Conservation (phyloP, 2,329 filamentous ascomycete genomes). For the Dendryphion nanum region DNA sequence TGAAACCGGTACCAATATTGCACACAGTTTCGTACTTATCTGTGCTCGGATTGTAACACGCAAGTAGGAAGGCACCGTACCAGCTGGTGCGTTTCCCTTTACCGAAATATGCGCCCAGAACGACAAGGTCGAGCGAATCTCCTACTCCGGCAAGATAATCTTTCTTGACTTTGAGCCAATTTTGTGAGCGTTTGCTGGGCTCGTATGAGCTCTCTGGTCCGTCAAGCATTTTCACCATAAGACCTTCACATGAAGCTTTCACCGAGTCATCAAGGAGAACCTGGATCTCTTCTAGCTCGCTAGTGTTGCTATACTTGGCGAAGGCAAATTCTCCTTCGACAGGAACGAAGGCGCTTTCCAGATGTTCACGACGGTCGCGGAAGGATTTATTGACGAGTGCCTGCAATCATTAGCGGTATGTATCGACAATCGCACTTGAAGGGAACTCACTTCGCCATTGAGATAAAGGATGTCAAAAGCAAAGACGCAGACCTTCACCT, state of each 20-base stretch:
- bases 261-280: conserved; percentile 89
- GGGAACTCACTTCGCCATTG: conserved; percentile 69
- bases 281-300: conserved; percentile 91
- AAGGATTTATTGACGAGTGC: conserved; percentile 83
- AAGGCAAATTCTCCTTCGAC: conserved; percentile 90
- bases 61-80: conserved; percentile 92
- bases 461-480: conserved; percentile 93
- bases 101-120: conserved; percentile 90
- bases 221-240: conserved; percentile 99
- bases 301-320: conserved; percentile 81
- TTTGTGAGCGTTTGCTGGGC: conserved; percentile 91
- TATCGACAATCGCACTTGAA: background rate
- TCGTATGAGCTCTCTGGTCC: conserved; percentile 91
- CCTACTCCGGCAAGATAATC: conserved; percentile 93
- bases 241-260: conserved; percentile 91
- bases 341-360: conserved; percentile 70
- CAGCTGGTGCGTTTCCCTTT: conserved; percentile 94
- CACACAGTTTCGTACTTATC: conserved; percentile 94
- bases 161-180: conserved; percentile 99
- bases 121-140: conserved; percentile 94
- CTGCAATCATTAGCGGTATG: conserved; percentile 31
- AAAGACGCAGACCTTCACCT: conserved; percentile 95
- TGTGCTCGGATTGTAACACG: conserved; percentile 79
- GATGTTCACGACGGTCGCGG: conserved; percentile 75
- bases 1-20: conserved; percentile 98